These are phyloP conservation scores for Hypoxylon rubiginosum DNA, from an alignment of 2,329 filamentous ascomycete species.

Conservation along the genomic window DNA sequence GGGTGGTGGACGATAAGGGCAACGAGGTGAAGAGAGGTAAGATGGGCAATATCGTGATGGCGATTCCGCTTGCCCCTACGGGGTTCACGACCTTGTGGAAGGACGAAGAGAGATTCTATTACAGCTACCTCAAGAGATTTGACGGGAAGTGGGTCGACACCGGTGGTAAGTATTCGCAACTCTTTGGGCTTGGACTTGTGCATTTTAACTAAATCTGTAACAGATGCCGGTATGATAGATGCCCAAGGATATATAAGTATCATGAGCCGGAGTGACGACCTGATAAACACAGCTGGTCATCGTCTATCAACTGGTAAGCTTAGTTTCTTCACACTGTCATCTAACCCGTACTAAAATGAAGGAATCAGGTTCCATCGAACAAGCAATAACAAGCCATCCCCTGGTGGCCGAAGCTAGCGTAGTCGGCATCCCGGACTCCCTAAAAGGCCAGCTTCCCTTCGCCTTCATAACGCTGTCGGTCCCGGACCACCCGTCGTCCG, in stretches of 20 bases:
- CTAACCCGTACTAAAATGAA: slow-evolving; percentile 3
- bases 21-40: slow-evolving; percentile 75
- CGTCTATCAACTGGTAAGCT: slow-evolving; percentile 84
- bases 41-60: slow-evolving; percentile 94
- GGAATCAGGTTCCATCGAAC: slow-evolving; percentile 81
- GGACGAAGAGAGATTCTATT: slow-evolving; percentile 88
- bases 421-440: slow-evolving; percentile 83
- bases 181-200: neutral
- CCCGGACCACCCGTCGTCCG: slow-evolving; percentile 63
- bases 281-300: slow-evolving; percentile 96
- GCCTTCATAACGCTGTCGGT: slow-evolving; percentile 78
- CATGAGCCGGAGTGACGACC: slow-evolving; percentile 80
- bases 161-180: slow-evolving; percentile 61
- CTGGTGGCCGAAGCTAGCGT: slow-evolving; percentile 86
- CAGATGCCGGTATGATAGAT: slow-evolving; percentile 88
- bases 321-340: no score
- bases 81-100: slow-evolving; percentile 89
- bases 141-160: slow-evolving; percentile 88
- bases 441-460: slow-evolving; percentile 94
- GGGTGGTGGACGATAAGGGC: slow-evolving; percentile 85
- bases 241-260: slow-evolving; percentile 75
- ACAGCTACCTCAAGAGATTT: slow-evolving; percentile 86
- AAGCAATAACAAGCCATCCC: slow-evolving; percentile 87
- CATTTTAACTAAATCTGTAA: slow-evolving; percentile 17
- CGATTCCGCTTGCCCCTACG: slow-evolving; percentile 84